Conservation (phyloP, 164 flowering plant genomes). For the Liriodendron chinense region DNA sequence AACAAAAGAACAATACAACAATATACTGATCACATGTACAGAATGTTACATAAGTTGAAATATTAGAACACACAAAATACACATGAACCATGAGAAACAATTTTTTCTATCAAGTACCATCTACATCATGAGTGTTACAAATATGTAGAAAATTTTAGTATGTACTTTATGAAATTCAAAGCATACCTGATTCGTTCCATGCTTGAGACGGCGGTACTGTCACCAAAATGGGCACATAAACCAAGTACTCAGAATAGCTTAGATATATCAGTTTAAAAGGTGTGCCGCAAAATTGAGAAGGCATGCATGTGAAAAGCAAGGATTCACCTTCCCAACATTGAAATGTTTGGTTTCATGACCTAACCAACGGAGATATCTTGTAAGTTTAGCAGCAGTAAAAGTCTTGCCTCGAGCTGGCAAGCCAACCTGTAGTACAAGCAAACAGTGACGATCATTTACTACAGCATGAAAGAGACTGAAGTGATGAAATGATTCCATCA, state of each 20-base stretch:
- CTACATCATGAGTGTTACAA: no score
- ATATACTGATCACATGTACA: no score
- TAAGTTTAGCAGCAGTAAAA: constrained; percentile 94
- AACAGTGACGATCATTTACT: not conserved
- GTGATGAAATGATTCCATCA: not conserved
- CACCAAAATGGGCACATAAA: not conserved
- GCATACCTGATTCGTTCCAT: constrained; percentile 84
- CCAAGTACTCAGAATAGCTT: constrained; percentile 9
- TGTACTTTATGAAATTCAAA: not conserved
- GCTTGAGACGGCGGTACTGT: constrained; percentile 76
- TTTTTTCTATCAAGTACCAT: no score
- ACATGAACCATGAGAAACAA: no score
- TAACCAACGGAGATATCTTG: constrained; percentile 97
- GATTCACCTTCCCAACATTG: constrained; percentile 93
- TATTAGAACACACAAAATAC: no score
- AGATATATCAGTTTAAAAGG: not conserved
- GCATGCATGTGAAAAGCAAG: not conserved
- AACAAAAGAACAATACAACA: no score
- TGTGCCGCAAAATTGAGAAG: not conserved
- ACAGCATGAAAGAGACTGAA: not conserved
- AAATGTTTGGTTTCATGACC: constrained; percentile 99
- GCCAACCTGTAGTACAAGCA: constrained; percentile 59
- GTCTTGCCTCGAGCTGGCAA: constrained; percentile 99
- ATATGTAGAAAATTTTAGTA: no score
- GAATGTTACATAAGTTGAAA: no score